A percentile compares a stretch with the other conserved stretches of the same genome.
These are phyloP conservation scores for Ganoderma meredithae DNA, from an alignment of 1,284 basidiomycete species.

Conservation along the genomic window DNA sequence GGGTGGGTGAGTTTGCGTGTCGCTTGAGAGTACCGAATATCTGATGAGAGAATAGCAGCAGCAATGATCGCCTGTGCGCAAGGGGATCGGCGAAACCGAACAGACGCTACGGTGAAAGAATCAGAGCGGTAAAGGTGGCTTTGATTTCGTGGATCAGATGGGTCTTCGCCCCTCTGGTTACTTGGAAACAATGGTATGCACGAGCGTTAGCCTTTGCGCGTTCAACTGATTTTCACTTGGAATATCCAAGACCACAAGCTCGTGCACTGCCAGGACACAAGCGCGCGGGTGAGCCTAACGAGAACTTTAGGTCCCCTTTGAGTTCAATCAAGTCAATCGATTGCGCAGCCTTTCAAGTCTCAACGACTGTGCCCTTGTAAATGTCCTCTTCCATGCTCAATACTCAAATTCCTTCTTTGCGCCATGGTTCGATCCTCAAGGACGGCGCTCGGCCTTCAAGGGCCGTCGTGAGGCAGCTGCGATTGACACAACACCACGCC, in stretches of 20 bases:
- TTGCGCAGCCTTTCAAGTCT: conserved; percentile 1
- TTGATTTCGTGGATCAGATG: not conserved
- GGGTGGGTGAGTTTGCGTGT: too few species aligned
- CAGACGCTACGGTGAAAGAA: not conserved
- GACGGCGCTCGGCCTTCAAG: not conserved
- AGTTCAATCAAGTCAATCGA: not conserved
- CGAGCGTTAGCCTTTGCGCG: not conserved
- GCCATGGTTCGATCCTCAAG: not conserved
- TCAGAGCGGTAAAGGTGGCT: not conserved
- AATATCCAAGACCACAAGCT: not conserved
- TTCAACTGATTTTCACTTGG: not conserved
- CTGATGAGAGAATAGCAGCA: too few species aligned
- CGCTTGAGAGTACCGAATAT: too few species aligned
- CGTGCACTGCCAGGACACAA: not conserved
- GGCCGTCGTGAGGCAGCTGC: not conserved
- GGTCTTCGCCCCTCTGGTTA: not conserved
- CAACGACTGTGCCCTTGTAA: not conserved
- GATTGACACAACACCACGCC: not conserved
- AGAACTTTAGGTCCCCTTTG: not conserved
- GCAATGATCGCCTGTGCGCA: too few species aligned
- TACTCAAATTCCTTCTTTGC: not conserved
- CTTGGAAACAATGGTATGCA: not conserved
- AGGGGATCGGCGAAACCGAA: too few species aligned
- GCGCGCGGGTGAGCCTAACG: not conserved
- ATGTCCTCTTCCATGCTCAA: not conserved